These are phyloP conservation scores for Claviceps maximensis DNA, from an alignment of 2,329 filamentous ascomycete genomes.

Conservation along the genomic window DNA sequence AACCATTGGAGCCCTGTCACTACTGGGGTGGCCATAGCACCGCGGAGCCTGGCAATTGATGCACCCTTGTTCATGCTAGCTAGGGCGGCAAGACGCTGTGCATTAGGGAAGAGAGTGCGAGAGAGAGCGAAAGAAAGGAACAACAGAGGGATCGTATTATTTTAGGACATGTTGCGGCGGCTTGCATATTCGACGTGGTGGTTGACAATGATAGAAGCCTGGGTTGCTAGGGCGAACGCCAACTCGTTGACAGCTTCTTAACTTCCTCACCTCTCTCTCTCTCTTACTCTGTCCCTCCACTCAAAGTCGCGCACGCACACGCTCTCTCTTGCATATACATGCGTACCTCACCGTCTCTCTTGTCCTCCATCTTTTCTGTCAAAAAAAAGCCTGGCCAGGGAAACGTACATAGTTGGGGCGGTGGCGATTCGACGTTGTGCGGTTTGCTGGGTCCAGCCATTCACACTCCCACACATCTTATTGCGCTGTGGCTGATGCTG, in stretches of 20 bases:
- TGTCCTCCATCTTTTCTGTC: background rate
- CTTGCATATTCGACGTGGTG: background rate
- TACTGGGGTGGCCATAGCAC: slow-evolving; percentile 10
- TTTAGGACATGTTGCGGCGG: slow-evolving; percentile 3
- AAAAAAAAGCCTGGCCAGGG: slow-evolving; percentile 2
- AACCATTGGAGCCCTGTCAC: slow-evolving; percentile 9
- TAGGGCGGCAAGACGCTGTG: slow-evolving; percentile 3
- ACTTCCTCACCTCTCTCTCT: background rate
- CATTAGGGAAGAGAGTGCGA: background rate
- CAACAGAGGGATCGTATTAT: background rate
- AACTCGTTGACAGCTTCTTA: slow-evolving; percentile 2
- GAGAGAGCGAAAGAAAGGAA: background rate
- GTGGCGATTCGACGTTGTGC: slow-evolving; percentile 2
- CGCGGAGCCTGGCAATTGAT: slow-evolving; percentile 9
- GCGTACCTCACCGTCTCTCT: background rate
- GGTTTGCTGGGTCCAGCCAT: slow-evolving; percentile 6
- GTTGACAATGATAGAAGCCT: slow-evolving; percentile 1
- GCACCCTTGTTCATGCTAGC: slow-evolving; percentile 9
- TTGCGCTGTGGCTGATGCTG: slow-evolving; percentile 3
- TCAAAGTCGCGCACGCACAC: background rate
- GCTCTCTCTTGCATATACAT: background rate
- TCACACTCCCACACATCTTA: slow-evolving; percentile 3
- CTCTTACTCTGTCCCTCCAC: background rate
- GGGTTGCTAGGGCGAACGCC: background rate
- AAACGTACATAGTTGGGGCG: background rate